Conservation (phyloP, 164 flowering plant species). For the Liquidambar formosana region DNA sequence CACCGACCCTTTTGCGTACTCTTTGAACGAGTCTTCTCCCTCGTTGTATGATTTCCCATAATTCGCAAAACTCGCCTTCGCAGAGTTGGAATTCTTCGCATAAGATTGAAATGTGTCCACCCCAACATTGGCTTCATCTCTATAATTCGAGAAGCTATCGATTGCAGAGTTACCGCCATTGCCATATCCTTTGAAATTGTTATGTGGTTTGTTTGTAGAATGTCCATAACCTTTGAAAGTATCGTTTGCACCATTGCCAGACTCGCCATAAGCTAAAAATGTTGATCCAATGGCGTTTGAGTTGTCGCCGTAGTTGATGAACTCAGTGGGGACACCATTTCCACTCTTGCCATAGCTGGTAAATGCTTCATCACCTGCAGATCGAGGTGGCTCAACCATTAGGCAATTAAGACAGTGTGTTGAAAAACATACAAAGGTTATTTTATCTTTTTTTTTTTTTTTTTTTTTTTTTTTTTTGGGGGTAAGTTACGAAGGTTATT, state of each 20-base stretch:
- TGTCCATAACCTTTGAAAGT: conserved; percentile 52
- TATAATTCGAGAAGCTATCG: conserved; percentile 52
- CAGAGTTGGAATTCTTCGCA: conserved; percentile 51
- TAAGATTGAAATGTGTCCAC: conserved; percentile 70
- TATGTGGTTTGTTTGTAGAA: conserved; percentile 57
- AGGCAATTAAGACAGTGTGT: no score
- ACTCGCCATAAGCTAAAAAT: conserved; percentile 56
- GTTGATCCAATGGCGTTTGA: conserved; percentile 57
- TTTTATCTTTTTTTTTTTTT: no score
- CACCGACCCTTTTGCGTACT: conserved; percentile 56
- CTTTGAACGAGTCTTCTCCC: conserved; percentile 64
- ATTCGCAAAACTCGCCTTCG: conserved; percentile 44
- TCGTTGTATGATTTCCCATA: conserved; percentile 73
- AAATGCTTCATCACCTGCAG: conserved; percentile 47
- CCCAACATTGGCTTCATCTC: conserved; percentile 71
- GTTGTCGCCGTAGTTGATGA: conserved; percentile 44
- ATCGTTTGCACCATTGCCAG: conserved; percentile 56
- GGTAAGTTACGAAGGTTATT: no score
- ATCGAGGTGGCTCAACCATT: no score
- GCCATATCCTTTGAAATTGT: conserved; percentile 62
- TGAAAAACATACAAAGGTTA: no score
- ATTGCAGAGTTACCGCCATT: conserved; percentile 39
- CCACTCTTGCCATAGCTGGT: conserved; percentile 60
- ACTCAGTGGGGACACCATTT: conserved; percentile 42
- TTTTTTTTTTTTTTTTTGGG: no score